Evolutionary conservation across 495 filamentous ascomycete genomes (phyloP), one percentile per base, ranked within the genome.

Genomic region (Parachaetomium inaequale): DNA sequence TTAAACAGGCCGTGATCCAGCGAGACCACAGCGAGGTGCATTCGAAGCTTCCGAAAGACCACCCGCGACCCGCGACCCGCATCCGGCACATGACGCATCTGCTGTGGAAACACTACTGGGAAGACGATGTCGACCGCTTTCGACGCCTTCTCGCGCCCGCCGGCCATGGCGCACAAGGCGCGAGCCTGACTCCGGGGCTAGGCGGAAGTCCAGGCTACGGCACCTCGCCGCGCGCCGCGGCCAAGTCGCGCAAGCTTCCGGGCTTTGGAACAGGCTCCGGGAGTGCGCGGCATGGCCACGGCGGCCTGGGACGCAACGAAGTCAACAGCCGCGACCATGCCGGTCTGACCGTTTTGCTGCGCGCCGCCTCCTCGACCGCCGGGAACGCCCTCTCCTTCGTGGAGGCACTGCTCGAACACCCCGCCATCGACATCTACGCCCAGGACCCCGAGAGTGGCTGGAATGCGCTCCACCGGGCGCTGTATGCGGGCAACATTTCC

Each of bases 51-150:
- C 81, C 78, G 80, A 68, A 59, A 55, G 66, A 65, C 69, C 42
- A 53, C 64, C 61, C 65, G 59, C 70, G 56, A 61, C 57, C 51
- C 68, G 59, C 70, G 56, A 61, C 57, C 51, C 68, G 70, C 73
- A 62, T 68, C 69, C 70, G 76, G 72, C 78, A 87, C 86, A 98
- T 98, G 95, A 96, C 89, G 84, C 88, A 88, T 78, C 86, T 89
- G 80, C 86, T 98, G 72, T 97, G 94, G 93, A 90, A 91, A 79
- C 91, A 83, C 75, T 98, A 92, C 74, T 87, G 93, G 77, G 88
- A 96, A 83, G 89, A 96, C 86, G 91, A 98, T 81, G 88, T 93
- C 81, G 91, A 93, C 69, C 85, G 77, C 70, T 98, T 98, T 80
- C 86, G 87, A 78, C 87, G 87, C 75, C 82, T 92, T 67, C 83